Conservation (phyloP, 2,329 filamentous ascomycete species). For the Pseudogymnoascus destructans region DNA sequence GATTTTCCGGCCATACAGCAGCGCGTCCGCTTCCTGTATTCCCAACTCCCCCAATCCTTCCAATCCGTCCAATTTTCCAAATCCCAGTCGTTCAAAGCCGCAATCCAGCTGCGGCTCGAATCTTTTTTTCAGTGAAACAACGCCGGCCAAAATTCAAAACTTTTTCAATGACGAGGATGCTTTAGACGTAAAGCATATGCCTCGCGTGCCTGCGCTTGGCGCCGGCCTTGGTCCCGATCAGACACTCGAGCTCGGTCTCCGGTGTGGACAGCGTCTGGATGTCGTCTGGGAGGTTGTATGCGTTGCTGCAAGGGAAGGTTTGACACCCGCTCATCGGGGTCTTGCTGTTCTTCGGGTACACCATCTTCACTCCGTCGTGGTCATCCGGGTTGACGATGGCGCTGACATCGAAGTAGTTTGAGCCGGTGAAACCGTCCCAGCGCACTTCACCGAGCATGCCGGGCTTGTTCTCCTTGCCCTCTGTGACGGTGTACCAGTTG, state of each 20-base stretch:
- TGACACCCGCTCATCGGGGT: slow-evolving; percentile 37
- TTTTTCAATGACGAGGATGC: neutral
- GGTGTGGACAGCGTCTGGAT: slow-evolving; percentile 40
- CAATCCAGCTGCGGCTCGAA: neutral
- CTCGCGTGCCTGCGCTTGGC: slow-evolving; percentile 13
- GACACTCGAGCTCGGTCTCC: slow-evolving; percentile 36
- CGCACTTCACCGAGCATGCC: slow-evolving; percentile 42
- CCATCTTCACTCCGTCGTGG: slow-evolving; percentile 39
- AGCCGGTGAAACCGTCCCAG: slow-evolving; percentile 35
- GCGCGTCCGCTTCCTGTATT: slow-evolving; percentile 4
- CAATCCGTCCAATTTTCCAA: neutral
- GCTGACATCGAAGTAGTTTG: slow-evolving; percentile 45
- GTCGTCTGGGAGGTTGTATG: slow-evolving; percentile 41
- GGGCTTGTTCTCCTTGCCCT: slow-evolving; percentile 30
- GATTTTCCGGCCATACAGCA: slow-evolving; percentile 5
- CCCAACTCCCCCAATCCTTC: slow-evolving; percentile 1
- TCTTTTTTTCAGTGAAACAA: neutral
- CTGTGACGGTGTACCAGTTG: slow-evolving; percentile 33
- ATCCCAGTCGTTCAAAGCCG: neutral
- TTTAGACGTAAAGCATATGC: neutral
- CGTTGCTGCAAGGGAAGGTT: slow-evolving; percentile 39
- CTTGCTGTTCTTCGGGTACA: slow-evolving; percentile 33
- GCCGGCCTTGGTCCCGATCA: slow-evolving; percentile 20
- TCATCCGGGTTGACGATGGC: slow-evolving; percentile 42
- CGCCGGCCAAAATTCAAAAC: slow-evolving; percentile 6